phyloP scores from a whole-genome alignment of 1,284 basidiomycete species.

The Fistulinella staudtii region DNA sequence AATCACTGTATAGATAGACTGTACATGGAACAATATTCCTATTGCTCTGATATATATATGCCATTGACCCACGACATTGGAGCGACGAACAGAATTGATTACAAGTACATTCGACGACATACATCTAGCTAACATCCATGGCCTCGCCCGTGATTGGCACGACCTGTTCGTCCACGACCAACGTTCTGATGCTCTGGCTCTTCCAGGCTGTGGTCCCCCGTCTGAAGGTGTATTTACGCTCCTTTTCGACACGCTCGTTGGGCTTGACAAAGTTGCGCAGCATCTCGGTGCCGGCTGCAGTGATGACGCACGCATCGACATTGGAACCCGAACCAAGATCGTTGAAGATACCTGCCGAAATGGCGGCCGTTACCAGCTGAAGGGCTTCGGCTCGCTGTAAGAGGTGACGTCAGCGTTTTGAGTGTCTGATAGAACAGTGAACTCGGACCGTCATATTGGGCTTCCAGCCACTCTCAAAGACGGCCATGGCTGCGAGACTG shows the following conservation, averaged over 20 bases:
- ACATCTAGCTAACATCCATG: slow-evolving; percentile 66
- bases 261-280: slow-evolving; percentile 89
- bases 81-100: no score
- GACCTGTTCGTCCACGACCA: slow-evolving; percentile 72
- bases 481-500: slow-evolving; percentile 95
- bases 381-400: slow-evolving; percentile 78
- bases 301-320: slow-evolving; percentile 96
- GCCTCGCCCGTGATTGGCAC: slow-evolving; percentile 54
- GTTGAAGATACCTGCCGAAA: slow-evolving; percentile 98
- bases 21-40: slow-evolving; percentile 17
- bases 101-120: slow-evolving; percentile 3
- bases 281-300: slow-evolving; percentile 79
- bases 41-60: slow-evolving; percentile 9
- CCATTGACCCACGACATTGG: background rate
- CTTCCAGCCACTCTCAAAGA: slow-evolving; percentile 90
- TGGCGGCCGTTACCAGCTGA: slow-evolving; percentile 79
- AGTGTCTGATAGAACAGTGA: background rate
- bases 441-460: slow-evolving; percentile 70
- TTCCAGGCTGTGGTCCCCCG: slow-evolving; percentile 87
- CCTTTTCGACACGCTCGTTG: slow-evolving; percentile 85
- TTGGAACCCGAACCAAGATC: slow-evolving; percentile 98
- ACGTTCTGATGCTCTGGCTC: slow-evolving; percentile 68
- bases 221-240: slow-evolving; percentile 72
- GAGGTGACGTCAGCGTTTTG: slow-evolving; percentile 9
- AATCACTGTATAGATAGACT: slow-evolving; percentile 27